A percentile compares a stretch with the other conserved stretches of the same genome.
Conservation (phyloP, 345 rosid species). For the Arabidopsis thaliana region DNA sequence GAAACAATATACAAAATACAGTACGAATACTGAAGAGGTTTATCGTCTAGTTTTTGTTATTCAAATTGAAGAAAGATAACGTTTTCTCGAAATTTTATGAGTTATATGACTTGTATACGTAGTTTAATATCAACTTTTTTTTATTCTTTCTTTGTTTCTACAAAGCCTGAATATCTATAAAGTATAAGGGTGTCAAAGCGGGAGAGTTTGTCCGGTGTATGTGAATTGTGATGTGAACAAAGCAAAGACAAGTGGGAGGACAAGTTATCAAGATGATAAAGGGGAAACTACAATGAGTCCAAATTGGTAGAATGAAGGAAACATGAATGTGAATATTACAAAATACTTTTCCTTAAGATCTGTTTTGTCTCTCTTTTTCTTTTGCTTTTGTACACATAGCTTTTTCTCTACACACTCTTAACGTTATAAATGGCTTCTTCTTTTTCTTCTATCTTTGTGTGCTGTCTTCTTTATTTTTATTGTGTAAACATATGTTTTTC, state of each 20-base stretch:
- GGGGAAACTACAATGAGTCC: constrained; percentile 21
- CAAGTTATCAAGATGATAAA: background rate
- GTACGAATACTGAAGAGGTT: no score
- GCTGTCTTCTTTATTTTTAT: constrained; percentile 9
- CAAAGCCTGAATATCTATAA: no score
- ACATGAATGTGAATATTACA: constrained; percentile 31
- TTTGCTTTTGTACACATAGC: constrained; percentile 25
- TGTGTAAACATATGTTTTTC: constrained; percentile 22
- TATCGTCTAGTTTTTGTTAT: no score
- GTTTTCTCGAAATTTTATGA: no score
- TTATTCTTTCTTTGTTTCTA: no score
- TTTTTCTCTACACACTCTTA: constrained; percentile 23
- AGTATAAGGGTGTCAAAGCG: no score
- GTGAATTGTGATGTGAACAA: constrained; percentile 35
- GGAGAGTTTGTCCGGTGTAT: background rate
- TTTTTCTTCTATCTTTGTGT: constrained; percentile 29
- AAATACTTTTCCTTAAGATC: constrained; percentile 1
- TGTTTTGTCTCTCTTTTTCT: constrained; percentile 23
- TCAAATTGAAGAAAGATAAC: no score
- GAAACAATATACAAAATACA: no score
- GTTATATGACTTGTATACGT: no score
- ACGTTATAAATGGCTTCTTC: background rate
- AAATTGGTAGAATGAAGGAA: constrained; percentile 19
- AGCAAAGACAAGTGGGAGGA: background rate
- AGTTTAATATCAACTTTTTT: no score